A percentile compares a stretch with the other conserved stretches of the same genome.
These are phyloP conservation scores for Backusella tuberculispora DNA, from an alignment of 192 early-diverging fungal species.

Conservation along the genomic window DNA sequence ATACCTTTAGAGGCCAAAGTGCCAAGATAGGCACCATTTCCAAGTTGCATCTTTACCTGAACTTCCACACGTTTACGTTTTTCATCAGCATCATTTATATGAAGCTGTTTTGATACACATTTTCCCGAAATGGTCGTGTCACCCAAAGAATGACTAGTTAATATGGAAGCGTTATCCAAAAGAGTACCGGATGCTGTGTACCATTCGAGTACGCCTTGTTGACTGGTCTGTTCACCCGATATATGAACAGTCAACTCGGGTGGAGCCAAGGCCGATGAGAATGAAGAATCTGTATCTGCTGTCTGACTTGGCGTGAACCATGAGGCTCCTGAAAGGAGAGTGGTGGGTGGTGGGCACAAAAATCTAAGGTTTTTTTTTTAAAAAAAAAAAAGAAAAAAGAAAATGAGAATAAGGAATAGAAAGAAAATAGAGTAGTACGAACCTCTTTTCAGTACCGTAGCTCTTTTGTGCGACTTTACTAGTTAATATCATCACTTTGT, in stretches of 20 bases:
- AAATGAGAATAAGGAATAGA: not conserved
- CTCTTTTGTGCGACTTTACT: conserved; percentile 91
- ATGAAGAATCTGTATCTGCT: not conserved
- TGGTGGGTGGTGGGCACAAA: conserved; percentile 81
- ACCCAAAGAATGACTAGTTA: not conserved
- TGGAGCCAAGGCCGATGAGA: conserved; percentile 26
- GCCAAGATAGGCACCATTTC: conserved; percentile 61
- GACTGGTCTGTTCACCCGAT: conserved; percentile 57
- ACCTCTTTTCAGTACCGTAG: conserved; percentile 90
- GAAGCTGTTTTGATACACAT: conserved; percentile 81
- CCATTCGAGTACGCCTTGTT: conserved; percentile 59
- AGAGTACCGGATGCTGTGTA: conserved; percentile 47
- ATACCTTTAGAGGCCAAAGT: conserved; percentile 78
- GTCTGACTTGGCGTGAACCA: conserved; percentile 56
- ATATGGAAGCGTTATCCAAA: conserved; percentile 40
- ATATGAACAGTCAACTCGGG: conserved; percentile 60
- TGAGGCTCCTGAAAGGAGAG: conserved; percentile 69
- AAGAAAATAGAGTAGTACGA: conserved; percentile 13
- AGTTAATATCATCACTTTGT: conserved; percentile 77
- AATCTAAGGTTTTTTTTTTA: conserved; percentile 50
- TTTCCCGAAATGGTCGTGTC: conserved; percentile 58
- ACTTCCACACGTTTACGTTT: conserved; percentile 79
- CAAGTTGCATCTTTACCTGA: conserved; percentile 72
- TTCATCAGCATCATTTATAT: conserved; percentile 83
- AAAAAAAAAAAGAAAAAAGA: not conserved